phyloP scores from a whole-genome alignment of 768 basidiomycete genomes.

The Rhodotorula diobovata region DNA sequence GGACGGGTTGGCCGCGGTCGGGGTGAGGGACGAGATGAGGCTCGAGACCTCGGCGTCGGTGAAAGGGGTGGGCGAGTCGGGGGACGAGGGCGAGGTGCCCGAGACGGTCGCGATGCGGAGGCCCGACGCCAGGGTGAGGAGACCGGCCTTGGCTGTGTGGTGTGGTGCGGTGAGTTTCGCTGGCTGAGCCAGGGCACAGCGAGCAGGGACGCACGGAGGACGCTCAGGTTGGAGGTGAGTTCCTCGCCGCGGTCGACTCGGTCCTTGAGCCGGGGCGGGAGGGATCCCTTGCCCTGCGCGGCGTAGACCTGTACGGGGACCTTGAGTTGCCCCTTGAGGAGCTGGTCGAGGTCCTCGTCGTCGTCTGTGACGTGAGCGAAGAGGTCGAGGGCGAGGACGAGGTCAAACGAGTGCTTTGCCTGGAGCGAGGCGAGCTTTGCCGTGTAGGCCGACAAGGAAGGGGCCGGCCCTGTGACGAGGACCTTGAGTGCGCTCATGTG shows the following conservation, averaged over 20 bases:
- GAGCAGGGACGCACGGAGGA: conserved; percentile 61
- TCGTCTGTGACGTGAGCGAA: conserved; percentile 60
- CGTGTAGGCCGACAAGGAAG: conserved; percentile 65
- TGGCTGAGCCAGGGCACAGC: background rate
- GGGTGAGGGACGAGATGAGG: conserved; percentile 48
- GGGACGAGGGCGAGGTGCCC: conserved; percentile 69
- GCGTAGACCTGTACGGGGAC: conserved; percentile 87
- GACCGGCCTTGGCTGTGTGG: conserved; percentile 10
- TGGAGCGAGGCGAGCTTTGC: conserved; percentile 77
- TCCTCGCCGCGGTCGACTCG: conserved; percentile 72
- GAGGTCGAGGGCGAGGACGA: conserved; percentile 74
- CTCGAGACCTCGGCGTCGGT: conserved; percentile 28
- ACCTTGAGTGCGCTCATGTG: conserved; percentile 12
- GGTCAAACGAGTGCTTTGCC: conserved; percentile 85
- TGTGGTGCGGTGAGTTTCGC: no score
- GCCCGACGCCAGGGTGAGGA: conserved; percentile 38
- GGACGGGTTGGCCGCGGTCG: conserved; percentile 59
- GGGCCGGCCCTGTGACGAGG: conserved; percentile 22
- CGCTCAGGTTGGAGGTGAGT: conserved; percentile 73
- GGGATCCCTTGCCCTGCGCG: conserved; percentile 74
- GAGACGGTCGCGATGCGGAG: conserved; percentile 49
- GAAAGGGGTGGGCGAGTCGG: background rate
- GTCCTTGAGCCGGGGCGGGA: conserved; percentile 69
- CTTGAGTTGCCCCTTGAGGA: conserved; percentile 65
- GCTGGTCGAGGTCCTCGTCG: conserved; percentile 59